Evolutionary conservation across 208 protist species (phyloP).

Genomic region (Wallacemonas collosoma): DNA sequence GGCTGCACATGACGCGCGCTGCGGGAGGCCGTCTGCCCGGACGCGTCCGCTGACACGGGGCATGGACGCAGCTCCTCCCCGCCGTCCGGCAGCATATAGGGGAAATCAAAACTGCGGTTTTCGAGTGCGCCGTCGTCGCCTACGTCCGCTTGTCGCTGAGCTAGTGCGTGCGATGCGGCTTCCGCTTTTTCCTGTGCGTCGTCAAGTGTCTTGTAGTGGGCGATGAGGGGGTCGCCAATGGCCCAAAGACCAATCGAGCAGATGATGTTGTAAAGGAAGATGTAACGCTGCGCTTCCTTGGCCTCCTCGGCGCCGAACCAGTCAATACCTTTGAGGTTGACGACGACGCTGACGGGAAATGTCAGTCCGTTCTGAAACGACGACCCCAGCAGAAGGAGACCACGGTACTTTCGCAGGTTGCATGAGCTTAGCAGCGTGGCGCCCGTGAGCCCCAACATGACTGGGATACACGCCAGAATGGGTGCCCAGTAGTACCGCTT

Average conservation of each 20-base stretch:
- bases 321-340: slow-evolving; percentile 66
- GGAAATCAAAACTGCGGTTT: slow-evolving; percentile 30
- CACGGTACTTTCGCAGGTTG: slow-evolving; percentile 46
- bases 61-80: background rate
- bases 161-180: background rate
- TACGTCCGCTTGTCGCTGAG: background rate
- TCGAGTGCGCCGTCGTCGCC: background rate
- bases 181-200: background rate
- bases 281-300: slow-evolving; percentile 47
- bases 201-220: slow-evolving; percentile 22
- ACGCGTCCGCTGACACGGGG: background rate
- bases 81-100: slow-evolving; percentile 21
- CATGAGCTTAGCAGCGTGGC: slow-evolving; percentile 32
- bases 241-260: slow-evolving; percentile 64
- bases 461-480: slow-evolving; percentile 47
- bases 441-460: slow-evolving; percentile 34
- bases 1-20: background rate
- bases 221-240: slow-evolving; percentile 47
- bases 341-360: slow-evolving; percentile 52
- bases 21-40: background rate
- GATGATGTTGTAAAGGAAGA: slow-evolving; percentile 77
- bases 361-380: slow-evolving; percentile 79
- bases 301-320: slow-evolving; percentile 41
- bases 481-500: slow-evolving; percentile 63
- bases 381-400: slow-evolving; percentile 53